Evolutionary conservation across 768 basidiomycete genomes (phyloP), one percentile per base, ranked within the genome.

Genomic region (Xerocomellus dryophilus): DNA sequence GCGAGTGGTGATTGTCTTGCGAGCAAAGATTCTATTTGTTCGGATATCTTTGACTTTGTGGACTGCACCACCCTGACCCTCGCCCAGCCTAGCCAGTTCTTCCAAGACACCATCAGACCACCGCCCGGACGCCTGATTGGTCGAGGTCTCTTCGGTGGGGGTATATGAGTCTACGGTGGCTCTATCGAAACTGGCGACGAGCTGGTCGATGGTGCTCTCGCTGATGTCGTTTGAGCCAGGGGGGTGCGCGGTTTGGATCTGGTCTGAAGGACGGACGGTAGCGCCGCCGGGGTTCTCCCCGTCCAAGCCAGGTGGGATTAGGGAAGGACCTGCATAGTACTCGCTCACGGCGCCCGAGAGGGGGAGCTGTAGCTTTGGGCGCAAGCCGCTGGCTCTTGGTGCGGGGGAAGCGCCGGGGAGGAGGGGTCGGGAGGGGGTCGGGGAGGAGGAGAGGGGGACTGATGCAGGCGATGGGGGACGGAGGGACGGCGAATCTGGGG

Each of bases 1-100:
- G 51, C 85, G 85, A 10, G 90, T 92, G 29, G 90, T 90, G 67
- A 96, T 93, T 9, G 92, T 90, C 78, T 99, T 99, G 65, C 94
- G 84, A 5, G 97, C 97, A 83, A 97, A 86, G 62, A 94, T 80
- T 68, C 77, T 76, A 32, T 83, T 83, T 1, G 84, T 90, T 50
- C 87, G 85, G 65, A 79, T 86, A 70, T 97, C 92, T 68, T 77
- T 83, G 43, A 98, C 95, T 72, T 93, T 94, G 70, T 96, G 86
- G 11, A 99, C 97, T 8, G 93, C 94, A 43, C 97, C 97, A 43
- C 95, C 94, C 51, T 94, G 93, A 39, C 97, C 97, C 66, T 98
- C 94, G 18, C 97, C 97, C 2, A 99, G 76, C 50, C 91, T 82
- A 14, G 75, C 70, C 9, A 93, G 58, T 60, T 90, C 88, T 60